Conservation (phyloP, 2,329 filamentous ascomycete species). For the Ophiostoma montium region DNA sequence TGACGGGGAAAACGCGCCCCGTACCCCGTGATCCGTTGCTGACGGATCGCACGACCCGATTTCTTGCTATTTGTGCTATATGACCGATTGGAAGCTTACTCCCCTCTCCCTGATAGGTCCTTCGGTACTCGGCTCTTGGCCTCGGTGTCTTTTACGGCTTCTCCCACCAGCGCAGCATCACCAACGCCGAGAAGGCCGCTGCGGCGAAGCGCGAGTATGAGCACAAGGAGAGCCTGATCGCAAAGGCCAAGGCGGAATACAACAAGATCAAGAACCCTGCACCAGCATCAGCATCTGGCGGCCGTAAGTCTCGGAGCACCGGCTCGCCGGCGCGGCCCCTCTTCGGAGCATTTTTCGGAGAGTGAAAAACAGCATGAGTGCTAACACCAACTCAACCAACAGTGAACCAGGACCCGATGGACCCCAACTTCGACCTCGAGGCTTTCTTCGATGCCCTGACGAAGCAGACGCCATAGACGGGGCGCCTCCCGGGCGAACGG, state of each 20-base stretch:
- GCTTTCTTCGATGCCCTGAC: constrained; percentile 56
- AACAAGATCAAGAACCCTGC: constrained; percentile 52
- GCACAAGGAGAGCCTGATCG: constrained; percentile 82
- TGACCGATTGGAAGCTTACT: not conserved
- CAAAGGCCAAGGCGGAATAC: constrained; percentile 84
- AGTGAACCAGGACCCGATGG: constrained; percentile 46
- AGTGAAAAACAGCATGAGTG: not conserved
- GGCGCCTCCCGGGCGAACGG: constrained; percentile 1
- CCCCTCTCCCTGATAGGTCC: constrained; percentile 48
- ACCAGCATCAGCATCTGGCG: constrained; percentile 18
- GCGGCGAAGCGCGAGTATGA: constrained; percentile 71
- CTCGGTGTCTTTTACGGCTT: constrained; percentile 91
- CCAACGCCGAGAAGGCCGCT: constrained; percentile 52
- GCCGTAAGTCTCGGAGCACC: constrained; percentile 18
- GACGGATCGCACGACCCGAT: not conserved
- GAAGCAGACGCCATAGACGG: constrained; percentile 27
- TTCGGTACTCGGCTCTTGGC: constrained; percentile 90
- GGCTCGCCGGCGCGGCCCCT: not conserved
- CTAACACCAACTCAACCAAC: not conserved
- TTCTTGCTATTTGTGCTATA: not conserved
- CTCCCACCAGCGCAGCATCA: constrained; percentile 79
- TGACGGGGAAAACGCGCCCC: not conserved
- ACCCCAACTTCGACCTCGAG: constrained; percentile 90
- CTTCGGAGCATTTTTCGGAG: no score
- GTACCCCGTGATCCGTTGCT: no score